These are phyloP conservation scores for Leptomonas pyrrhocoris DNA, from an alignment of 208 protist species.

Conservation along the genomic window DNA sequence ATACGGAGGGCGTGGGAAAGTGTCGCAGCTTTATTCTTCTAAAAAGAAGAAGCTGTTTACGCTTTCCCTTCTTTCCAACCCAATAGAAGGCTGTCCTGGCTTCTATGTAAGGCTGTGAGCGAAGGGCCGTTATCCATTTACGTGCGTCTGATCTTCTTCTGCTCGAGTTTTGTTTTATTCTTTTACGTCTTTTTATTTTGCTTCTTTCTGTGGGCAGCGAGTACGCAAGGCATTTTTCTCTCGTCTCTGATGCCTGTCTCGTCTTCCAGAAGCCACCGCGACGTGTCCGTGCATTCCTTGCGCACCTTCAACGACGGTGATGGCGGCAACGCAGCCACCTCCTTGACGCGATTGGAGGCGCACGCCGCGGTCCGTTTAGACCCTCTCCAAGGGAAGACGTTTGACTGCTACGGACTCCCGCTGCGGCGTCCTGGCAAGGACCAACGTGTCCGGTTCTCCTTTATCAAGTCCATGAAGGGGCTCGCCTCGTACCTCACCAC, in stretches of 20 bases:
- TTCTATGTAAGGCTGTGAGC: no score
- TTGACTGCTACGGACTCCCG: conserved; percentile 49
- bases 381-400: conserved; percentile 27
- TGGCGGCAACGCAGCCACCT: background rate
- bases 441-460: conserved; percentile 18
- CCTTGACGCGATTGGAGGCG: conserved; percentile 32
- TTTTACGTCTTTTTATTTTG: conserved; percentile 9
- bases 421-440: conserved; percentile 6
- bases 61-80: no score
- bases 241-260: conserved; percentile 4
- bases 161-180: no score
- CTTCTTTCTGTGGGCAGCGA: background rate
- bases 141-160: no score
- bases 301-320: background rate
- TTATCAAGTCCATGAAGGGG: conserved; percentile 34
- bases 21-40: no score
- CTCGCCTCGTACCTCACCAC: conserved; percentile 49
- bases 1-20: no score
- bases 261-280: conserved; percentile 13
- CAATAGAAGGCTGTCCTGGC: no score
- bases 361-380: conserved; percentile 52
- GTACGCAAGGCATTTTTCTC: background rate
- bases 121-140: no score
- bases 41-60: no score
- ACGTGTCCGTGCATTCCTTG: background rate